These are phyloP conservation scores for Lachnellula occidentalis DNA, from an alignment of 2,329 filamentous ascomycete genomes.

Conservation along the genomic window DNA sequence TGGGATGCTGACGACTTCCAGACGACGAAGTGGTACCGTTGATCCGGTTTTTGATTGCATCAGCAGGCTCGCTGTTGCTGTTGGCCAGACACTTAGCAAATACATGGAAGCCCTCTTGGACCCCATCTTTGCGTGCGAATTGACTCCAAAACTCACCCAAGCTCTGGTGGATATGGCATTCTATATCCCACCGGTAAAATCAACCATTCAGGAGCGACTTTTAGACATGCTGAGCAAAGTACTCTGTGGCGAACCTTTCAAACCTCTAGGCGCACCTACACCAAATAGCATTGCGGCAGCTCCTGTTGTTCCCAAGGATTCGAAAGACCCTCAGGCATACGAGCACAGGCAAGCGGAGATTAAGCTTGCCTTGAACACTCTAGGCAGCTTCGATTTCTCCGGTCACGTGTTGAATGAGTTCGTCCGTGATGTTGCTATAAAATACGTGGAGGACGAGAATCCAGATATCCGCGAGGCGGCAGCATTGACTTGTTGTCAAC, in stretches of 20 bases:
- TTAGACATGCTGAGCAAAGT: constrained; percentile 94
- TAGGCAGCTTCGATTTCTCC: constrained; percentile 96
- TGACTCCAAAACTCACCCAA: constrained; percentile 90
- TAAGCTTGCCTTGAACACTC: constrained; percentile 84
- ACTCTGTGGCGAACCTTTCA: constrained; percentile 85
- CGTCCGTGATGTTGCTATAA: constrained; percentile 94
- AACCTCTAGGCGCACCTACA: constrained; percentile 84
- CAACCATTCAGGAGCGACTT: constrained; percentile 86
- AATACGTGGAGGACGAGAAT: constrained; percentile 96
- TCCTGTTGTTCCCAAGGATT: constrained; percentile 80
- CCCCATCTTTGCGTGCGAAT: constrained; percentile 92
- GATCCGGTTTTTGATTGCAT: constrained; percentile 95
- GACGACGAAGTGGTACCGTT: constrained; percentile 40
- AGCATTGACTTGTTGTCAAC: constrained; percentile 92
- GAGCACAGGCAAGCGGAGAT: constrained; percentile 81
- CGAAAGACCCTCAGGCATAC: constrained; percentile 75
- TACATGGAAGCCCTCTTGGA: constrained; percentile 95
- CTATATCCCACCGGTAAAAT: constrained; percentile 92
- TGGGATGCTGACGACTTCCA: constrained; percentile 30
- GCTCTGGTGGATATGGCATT: constrained; percentile 98
- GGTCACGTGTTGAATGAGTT: constrained; percentile 96
- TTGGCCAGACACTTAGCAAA: constrained; percentile 94
- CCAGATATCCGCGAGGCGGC: constrained; percentile 89
- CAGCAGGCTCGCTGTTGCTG: constrained; percentile 89
- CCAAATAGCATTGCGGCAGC: constrained; percentile 73